Base-by-base conservation (phyloP, 768 basidiomycete species). In the Leucosporidium scottii region DNA sequence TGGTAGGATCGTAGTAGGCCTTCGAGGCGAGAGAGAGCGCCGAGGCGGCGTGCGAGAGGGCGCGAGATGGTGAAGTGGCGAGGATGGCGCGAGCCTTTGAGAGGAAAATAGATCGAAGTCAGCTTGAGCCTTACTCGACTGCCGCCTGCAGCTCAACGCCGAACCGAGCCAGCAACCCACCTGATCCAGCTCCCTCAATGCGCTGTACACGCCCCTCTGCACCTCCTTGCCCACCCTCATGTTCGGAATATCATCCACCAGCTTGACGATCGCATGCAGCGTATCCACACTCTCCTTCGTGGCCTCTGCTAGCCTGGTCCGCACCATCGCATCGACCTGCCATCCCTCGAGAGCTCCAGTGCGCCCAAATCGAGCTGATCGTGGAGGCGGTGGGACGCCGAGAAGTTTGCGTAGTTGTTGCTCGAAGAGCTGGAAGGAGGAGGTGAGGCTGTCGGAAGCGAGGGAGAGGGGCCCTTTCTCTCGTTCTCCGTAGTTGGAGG, bases 1-100 rank as follows among this genome's bases (percentile, higher is more conserved):
- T 96, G 25, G 89, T 90, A 0, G 94, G 96, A 78, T 92, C 90
- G 80, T 96, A 98, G 82, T 96, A 98, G 5, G 96, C 94, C 51
- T 86, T 83, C 2, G 88, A 90, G 17, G 91, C 84, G 47, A 86
- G 81, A 0, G 81, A 82, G 56, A 85, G 78, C 0, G 91, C 89
- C 64, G 81, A 77, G 20, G 83, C 82, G 2, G 90, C 90, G 75
- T 84, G 81, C 31, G 78, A 77, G 54, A 91, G 82, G 6, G 86
- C 81, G 8, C 31, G 6, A 0, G 51, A 17, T 21, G 47, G 49
- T 31, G 31, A 53, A 23, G 30, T 6, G 25, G 21, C 15, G 8
- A 62, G 61, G 44, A 25, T 21, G 6, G 5, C 44, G 25, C 27
- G 48, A 1, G 51, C 31, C 61, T 50, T 28, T 9, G 21, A 39